Base-by-base conservation (phyloP, 2,329 filamentous ascomycete genomes). In the Ceratocystis colombiana region DNA sequence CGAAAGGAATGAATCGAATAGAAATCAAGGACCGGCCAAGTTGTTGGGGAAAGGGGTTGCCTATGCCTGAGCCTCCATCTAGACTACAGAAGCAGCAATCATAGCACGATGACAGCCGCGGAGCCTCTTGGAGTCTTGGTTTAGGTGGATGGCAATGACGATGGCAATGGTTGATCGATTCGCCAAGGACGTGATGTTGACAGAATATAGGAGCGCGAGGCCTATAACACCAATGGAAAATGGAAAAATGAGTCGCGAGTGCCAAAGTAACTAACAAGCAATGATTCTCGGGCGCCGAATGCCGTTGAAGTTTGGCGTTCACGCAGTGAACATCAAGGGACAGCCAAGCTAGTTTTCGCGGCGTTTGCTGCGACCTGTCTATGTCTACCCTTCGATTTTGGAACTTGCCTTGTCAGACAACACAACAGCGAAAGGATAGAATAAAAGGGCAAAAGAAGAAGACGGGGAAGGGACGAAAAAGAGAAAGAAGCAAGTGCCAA, bases 141-240 rank as follows among this genome's bases (percentile, higher is more conserved):
- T 44, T 37, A 41, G n/a, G 30, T 57, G 25, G 25, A 57, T 44
- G 46, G 33, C 62, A n/a, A 44, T 6, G 17, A 30, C 15, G 45
- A 50, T 64, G 46, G 8, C 62, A n/a, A 28, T 41, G 22, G 28
- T 37, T n/a, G 41, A 28, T 17, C 7, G 44, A 10, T 15, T 46
- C 28, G 44, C 22, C 22, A 22, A 17, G 20, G 46, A 37, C 48
- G 46, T 57, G 63, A 37, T 33, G 2, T 59, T 17, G 55, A 37
- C 30, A 37, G 28, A 59, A 10, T 17, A 41, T 10, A 64, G 37
- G 41, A 5, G 41, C n/a, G 10, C 65, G 41, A 64, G 37, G 69
- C 67, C 68, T 69, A 66, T 64, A 65, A 68, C 69, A 69, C 64
- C 71, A 69, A 63, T 66, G 68, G 70, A 69, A 68, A 69, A 63